Base-by-base conservation (phyloP, 1,284 basidiomycete genomes). In the Puccinia hordei region DNA sequence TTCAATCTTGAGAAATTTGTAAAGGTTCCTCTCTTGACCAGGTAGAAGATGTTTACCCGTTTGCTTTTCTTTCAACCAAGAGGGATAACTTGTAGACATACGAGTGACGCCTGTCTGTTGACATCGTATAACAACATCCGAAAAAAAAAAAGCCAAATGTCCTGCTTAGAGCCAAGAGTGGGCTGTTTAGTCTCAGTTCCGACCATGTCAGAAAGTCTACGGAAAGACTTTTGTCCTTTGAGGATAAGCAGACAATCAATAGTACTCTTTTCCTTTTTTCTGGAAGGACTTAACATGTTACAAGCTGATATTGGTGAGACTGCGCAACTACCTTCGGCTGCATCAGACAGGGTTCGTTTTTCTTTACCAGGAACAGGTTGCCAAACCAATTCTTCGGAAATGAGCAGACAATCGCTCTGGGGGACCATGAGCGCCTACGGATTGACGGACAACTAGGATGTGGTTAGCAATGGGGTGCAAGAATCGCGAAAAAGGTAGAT, bases 121-220 rank as follows among this genome's bases (percentile, higher is more conserved):
- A 85, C 95, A 98, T 73, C 94, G 89, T 63, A 99, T 87, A 15
- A 95, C 92, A 65, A 99, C 95, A 85, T 99, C 96, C 78, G 95
- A 95, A 87, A 99, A 98, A 17, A 91, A 90, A 0, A 99, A 76
- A 96, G 88, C 96, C 96, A 99, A 72, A 95, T 85, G 83, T 98
- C 95, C 84, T 91, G 92, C 87, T 86, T 86, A 76, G 82, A 84
- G 4, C 85, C 85, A 82, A 86, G 81, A 5, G 82, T 69, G 0
- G 85, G 85, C 53, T 77, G 55, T 53, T 66, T 69, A 33, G 19
- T 53, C 35, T 61, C 68, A 41, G 49, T 83, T 82, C 5, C 85
- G 80, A 10, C 84, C 81, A 57, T 84, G 81, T 76, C 83, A 82
- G 4, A 84, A 83, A 27, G 84, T 81, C 80, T 85, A 83, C 81